Percentiles rank a stretch among this genome's conserved stretches.
Conservation (phyloP, 345 rosid species). For the Alliaria petiolata region DNA sequence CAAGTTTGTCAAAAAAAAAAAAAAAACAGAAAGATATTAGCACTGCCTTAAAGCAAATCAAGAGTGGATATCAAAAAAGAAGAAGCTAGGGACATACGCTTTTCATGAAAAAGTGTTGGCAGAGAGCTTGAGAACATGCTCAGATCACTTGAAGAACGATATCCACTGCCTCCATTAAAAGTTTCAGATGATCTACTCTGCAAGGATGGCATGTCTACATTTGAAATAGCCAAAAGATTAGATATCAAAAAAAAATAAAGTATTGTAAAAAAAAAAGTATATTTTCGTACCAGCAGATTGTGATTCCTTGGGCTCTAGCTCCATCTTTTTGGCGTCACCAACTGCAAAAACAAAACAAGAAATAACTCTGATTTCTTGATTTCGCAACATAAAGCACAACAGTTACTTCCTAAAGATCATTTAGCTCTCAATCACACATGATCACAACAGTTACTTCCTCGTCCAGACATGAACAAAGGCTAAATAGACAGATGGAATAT, state of each 20-base stretch:
- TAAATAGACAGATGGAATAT: not conserved
- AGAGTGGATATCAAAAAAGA: not conserved
- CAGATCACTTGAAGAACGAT: conserved; percentile 52
- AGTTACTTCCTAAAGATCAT: no score
- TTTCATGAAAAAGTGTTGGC: conserved; percentile 76
- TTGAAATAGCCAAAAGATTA: not conserved
- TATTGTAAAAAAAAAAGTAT: not conserved
- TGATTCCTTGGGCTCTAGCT: conserved; percentile 33
- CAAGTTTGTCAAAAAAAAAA: conserved; percentile 30
- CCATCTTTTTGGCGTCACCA: conserved; percentile 46
- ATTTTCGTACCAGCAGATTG: conserved; percentile 20
- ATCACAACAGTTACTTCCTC: not conserved
- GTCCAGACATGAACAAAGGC: not conserved
- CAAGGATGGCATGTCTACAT: conserved; percentile 25
- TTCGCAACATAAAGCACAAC: no score
- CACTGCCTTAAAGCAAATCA: not conserved
- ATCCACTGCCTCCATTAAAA: conserved; percentile 31
- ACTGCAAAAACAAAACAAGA: conserved; percentile 14
- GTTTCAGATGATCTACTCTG: conserved; percentile 50
- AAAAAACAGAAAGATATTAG: not conserved
- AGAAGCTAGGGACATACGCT: conserved; percentile 38
- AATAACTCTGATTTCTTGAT: no score
- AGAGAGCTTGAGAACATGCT: conserved; percentile 83
- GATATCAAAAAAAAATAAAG: no score
- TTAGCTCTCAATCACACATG: not conserved